These are phyloP conservation scores for Eutrema heterophyllum DNA, from an alignment of 345 rosid species.

Conservation along the genomic window DNA sequence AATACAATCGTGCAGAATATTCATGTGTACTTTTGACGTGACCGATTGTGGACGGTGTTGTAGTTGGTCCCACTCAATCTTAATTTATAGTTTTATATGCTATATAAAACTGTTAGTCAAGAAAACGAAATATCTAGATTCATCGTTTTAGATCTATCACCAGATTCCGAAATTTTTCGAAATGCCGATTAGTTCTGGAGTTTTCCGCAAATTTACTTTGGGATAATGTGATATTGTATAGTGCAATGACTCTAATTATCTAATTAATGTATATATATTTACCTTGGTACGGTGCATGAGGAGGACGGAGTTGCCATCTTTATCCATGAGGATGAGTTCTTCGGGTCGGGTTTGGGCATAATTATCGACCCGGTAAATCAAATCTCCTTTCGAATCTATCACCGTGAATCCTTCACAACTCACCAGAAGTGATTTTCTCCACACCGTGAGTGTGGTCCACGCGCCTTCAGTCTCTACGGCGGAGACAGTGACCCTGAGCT, in stretches of 20 bases:
- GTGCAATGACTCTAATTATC: neutral
- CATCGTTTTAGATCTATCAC: too few species aligned
- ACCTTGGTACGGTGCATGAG: constrained; percentile 70
- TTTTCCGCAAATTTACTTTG: too few species aligned
- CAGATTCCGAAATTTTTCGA: too few species aligned
- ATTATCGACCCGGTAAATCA: constrained; percentile 74
- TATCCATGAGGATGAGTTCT: constrained; percentile 77
- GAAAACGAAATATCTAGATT: too few species aligned
- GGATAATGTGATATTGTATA: neutral
- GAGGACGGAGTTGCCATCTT: constrained; percentile 56
- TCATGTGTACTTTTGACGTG: too few species aligned
- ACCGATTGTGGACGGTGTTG: too few species aligned
- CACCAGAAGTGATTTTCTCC: constrained; percentile 82
- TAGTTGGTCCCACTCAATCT: too few species aligned
- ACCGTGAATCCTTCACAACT: constrained; percentile 81
- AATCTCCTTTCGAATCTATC: constrained; percentile 60
- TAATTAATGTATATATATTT: neutral
- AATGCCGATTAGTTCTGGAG: too few species aligned
- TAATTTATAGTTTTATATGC: too few species aligned
- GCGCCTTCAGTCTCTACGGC: constrained; percentile 1
- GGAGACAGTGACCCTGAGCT: neutral
- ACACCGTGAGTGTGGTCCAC: constrained; percentile 60
- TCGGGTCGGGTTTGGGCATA: constrained; percentile 46
- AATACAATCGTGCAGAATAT: too few species aligned
- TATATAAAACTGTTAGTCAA: too few species aligned